Base-by-base conservation (phyloP, 805 yeast genomes). In the Lipomyces kockii region DNA sequence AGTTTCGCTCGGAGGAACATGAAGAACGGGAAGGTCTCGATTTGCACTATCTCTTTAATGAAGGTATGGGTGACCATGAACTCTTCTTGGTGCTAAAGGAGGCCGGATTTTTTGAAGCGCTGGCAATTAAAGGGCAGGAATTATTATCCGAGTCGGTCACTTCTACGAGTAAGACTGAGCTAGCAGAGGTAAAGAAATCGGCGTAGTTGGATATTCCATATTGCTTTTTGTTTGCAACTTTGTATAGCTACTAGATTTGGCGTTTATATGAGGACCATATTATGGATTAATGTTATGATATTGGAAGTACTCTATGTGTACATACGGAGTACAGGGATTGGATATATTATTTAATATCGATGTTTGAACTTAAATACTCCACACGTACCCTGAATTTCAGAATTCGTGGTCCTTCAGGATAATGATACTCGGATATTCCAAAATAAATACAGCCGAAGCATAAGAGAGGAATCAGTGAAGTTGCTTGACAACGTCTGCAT, bases 21-120 rank as follows among this genome's bases (percentile, higher is more conserved):
- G 93, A 89, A 77, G 98, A 94, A 80, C 86, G 87, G 70, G 75
- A 87, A 72, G 98, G 98, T 68, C 88, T 95, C 32, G 98, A 94
- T 79, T 84, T 88, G 34, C 64, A 59, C 22, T 37, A 25, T 53
- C 35, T 62, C n/a, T 58, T 34, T 22, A 64, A 58, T 8, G 60
- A 58, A 8, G 61, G 61, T 22, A 51, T 46, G 25, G 69, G 69
- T 12, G 63, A 65, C 39, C 49, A 49, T n/a, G 67, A 63, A 51
- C 34, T 61, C 29, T 27, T 54, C 29, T 12, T 39, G 32, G 53
- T 11, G 22, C 60, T 53, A 49, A 62, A 62, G 51, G 53, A 58
- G n/a, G 46, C 64, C 5, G 65, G 65, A 17, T 46, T 59, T 22
- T 39, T 49, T 29, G 25, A 32, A 20, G 55, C 54, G 43, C 37